Evolutionary conservation across 768 basidiomycete genomes (phyloP).

Genomic region (Lentinula sp.): DNA sequence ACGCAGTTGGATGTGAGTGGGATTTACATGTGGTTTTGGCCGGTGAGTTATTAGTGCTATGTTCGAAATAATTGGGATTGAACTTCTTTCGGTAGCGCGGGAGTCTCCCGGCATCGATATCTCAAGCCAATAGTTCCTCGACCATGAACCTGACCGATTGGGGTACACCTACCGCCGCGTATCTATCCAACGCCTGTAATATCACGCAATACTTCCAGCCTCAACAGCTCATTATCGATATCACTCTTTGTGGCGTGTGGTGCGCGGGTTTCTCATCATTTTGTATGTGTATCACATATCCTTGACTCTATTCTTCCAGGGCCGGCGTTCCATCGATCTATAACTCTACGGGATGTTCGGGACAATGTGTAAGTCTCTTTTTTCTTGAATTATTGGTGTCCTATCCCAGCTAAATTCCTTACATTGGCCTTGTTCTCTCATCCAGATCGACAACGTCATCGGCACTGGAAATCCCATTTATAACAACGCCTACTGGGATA

Average conservation of each 20-base stretch:
- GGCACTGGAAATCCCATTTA: constrained; percentile 44
- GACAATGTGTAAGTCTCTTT: constrained; percentile 31
- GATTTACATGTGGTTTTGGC: constrained; percentile 7
- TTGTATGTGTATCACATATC: not conserved
- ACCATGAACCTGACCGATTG: constrained; percentile 23
- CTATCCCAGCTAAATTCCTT: not conserved
- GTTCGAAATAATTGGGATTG: too few relatives aligned
- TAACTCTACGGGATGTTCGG: constrained; percentile 33
- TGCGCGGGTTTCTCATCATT: constrained; percentile 14
- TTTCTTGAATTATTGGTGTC: too few relatives aligned
- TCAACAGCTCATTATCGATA: constrained; percentile 49
- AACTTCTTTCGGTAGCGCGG: not conserved
- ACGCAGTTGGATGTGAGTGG: constrained; percentile 4
- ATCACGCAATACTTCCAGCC: constrained; percentile 38
- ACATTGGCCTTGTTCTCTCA: constrained; percentile 12
- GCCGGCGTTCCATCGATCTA: not conserved
- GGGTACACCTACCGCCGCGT: constrained; percentile 41
- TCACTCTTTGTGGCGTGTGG: constrained; percentile 49
- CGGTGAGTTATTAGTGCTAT: not conserved
- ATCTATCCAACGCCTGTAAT: constrained; percentile 34
- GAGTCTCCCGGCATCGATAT: constrained; percentile 13
- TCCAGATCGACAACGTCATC: constrained; percentile 45
- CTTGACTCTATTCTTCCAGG: too few relatives aligned
- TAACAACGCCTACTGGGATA: constrained; percentile 57
- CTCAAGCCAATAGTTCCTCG: constrained; percentile 8